Conservation (phyloP, 2,329 filamentous ascomycete species). For the Aureobasidium leucospermi region DNA sequence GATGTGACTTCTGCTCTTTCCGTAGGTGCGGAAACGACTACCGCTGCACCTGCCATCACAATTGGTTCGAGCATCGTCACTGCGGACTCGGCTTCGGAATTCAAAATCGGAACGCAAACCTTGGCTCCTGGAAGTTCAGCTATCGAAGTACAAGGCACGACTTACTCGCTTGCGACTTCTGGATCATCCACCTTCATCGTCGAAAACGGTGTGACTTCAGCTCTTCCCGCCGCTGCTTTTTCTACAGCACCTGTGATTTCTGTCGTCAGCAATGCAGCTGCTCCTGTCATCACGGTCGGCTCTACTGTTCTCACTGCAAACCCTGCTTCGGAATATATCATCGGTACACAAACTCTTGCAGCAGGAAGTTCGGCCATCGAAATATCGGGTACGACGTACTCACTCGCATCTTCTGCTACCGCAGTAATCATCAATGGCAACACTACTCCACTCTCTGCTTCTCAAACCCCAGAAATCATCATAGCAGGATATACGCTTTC, state of each 20-base stretch:
- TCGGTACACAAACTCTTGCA: neutral
- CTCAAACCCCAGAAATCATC: neutral
- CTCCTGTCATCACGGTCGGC: neutral
- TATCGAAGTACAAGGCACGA: slow-evolving; percentile 14
- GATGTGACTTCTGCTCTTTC: neutral
- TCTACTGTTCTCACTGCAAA: neutral
- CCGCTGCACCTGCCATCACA: neutral
- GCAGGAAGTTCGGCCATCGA: slow-evolving; percentile 10
- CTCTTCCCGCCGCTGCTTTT: neutral
- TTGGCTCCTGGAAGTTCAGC: slow-evolving; percentile 11
- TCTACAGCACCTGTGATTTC: neutral
- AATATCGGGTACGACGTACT: slow-evolving; percentile 13
- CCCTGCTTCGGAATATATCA: neutral
- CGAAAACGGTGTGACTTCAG: neutral
- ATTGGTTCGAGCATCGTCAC: slow-evolving; percentile 12
- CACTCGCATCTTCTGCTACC: slow-evolving; percentile 23
- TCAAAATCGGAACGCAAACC: slow-evolving; percentile 13
- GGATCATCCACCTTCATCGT: slow-evolving; percentile 23
- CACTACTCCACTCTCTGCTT: neutral
- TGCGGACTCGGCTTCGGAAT: slow-evolving; percentile 12
- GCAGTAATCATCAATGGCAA: neutral
- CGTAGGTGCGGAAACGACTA: neutral
- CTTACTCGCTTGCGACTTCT: slow-evolving; percentile 15
- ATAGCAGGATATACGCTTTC: neutral
- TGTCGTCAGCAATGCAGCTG: neutral